Base-by-base conservation (phyloP, 495 filamentous ascomycete genomes). In the Penicillium silybi region DNA sequence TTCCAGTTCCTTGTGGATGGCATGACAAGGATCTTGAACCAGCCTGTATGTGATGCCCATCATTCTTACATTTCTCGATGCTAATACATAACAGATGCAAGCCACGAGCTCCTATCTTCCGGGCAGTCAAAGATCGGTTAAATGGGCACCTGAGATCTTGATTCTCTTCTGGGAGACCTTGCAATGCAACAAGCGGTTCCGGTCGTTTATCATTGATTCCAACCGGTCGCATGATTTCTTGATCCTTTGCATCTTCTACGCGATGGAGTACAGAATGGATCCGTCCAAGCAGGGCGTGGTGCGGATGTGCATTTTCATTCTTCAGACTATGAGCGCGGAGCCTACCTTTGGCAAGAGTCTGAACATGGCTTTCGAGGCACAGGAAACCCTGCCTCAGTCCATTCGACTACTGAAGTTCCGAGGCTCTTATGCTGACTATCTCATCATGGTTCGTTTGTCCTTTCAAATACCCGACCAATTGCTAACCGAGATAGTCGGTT, bases 1-100 rank as follows among this genome's bases (percentile, higher is more conserved):
- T 97, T 99, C 68, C 93, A 99, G 67, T 97, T 97, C 65, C 81
- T 97, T 19, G 87, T 93, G 13, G 92, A 97, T 67, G 93, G 93
- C 19, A 95, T 99, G 87, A 95, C 87, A 3, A 83, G 90, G 57
- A 86, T 97, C 32, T 69, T 99, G 46, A 95, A 93, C 59, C 91
- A 97, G 53, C 93, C 93, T 6, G 85, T 87, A 62, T 17, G 54
- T 53, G 23, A 41, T 3, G n/a, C 2, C 11, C 16, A 5, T 26
- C 3, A 7, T 11, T 27, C 42, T 41, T 39, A 22, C 25, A 3
- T 10, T 6, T 9, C 11, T 6, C 26, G n/a, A n/a, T 50, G 19
- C 50, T 27, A 41, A 13, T 38, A 59, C 10, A 48, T 39, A 26
- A 37, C 48, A 87, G 81, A 83, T 97, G 52, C 88, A 95, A 73